Evolutionary conservation across 768 basidiomycete species (phyloP).

Genomic region (Mycena maculata): DNA sequence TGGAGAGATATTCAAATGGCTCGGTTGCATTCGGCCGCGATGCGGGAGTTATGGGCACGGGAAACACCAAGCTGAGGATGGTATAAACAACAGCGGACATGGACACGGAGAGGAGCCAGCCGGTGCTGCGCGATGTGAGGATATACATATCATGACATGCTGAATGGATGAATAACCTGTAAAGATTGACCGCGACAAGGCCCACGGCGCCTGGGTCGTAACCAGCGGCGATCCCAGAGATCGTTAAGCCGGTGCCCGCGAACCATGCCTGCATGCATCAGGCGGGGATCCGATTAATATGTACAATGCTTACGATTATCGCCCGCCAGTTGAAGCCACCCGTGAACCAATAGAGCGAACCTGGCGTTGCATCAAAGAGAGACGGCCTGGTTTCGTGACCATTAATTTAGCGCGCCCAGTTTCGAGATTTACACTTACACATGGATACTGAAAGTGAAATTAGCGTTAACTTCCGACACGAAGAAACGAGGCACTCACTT

Average conservation of each 20-base stretch:
- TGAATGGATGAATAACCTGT: constrained; percentile 6
- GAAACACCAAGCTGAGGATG: constrained; percentile 30
- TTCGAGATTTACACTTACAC: constrained; percentile 17
- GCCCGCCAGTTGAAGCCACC: constrained; percentile 35
- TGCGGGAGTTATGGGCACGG: constrained; percentile 27
- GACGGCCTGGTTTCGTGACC: constrained; percentile 21
- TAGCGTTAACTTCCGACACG: background rate
- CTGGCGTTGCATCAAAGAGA: constrained; percentile 26
- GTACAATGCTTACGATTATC: constrained; percentile 20
- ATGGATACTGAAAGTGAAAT: constrained; percentile 17
- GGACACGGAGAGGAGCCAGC: constrained; percentile 31
- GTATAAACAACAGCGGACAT: constrained; percentile 24
- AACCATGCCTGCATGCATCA: constrained; percentile 23
- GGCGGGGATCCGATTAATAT: background rate
- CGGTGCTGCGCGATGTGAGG: constrained; percentile 5
- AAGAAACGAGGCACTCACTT: constrained; percentile 15
- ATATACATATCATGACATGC: background rate
- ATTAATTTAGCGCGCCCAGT: background rate
- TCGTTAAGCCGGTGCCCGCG: constrained; percentile 28
- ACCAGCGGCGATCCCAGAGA: constrained; percentile 29
- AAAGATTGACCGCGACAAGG: constrained; percentile 26
- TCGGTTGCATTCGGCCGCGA: constrained; percentile 2
- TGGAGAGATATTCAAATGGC: constrained; percentile 26
- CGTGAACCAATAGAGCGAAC: constrained; percentile 31
- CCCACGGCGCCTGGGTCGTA: constrained; percentile 25